Percentiles rank a stretch among this genome's conserved stretches.
phyloP scores from a whole-genome alignment of 805 yeast genomes.

The Grigorovia yakushimaensis region DNA sequence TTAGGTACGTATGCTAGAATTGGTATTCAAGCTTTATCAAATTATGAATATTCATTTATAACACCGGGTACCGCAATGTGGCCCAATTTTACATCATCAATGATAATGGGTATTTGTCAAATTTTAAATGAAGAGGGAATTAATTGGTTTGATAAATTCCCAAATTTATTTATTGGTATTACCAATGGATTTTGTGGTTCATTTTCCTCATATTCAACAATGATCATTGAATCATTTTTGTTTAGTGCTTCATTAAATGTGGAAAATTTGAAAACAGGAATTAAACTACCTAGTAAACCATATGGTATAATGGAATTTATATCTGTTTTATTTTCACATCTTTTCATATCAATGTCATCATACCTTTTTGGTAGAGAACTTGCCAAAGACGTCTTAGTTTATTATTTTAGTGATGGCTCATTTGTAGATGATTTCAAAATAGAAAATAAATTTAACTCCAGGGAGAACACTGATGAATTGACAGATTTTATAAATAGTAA shows the following conservation, averaged over 20 bases:
- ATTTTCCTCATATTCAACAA: conserved; percentile 65
- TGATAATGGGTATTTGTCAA: conserved; percentile 49
- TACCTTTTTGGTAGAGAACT: conserved; percentile 50
- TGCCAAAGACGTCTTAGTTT: conserved; percentile 12
- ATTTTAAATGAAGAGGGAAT: conserved; percentile 9
- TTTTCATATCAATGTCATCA: conserved; percentile 52
- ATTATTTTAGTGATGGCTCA: background rate
- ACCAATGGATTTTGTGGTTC: conserved; percentile 82
- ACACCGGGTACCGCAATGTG: conserved; percentile 51
- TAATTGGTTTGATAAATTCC: conserved; percentile 17
- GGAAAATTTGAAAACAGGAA: conserved; percentile 6
- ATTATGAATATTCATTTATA: conserved; percentile 20
- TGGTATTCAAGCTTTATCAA: conserved; percentile 17
- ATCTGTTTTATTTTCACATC: conserved; percentile 50
- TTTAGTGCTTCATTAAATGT: conserved; percentile 20
- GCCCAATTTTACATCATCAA: conserved; percentile 69
- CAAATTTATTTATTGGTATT: conserved; percentile 45
- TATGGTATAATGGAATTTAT: conserved; percentile 73
- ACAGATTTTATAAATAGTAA: background rate
- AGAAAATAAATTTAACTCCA: conserved; percentile 1
- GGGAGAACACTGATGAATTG: background rate
- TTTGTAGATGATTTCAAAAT: background rate
- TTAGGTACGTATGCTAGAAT: conserved; percentile 22
- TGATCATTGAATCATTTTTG: conserved; percentile 27
- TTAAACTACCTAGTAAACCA: conserved; percentile 49